Percentiles rank a stretch among this genome's conserved stretches.
Conservation (phyloP, 306 rosid species). For the Sesbania bispinosa region DNA sequence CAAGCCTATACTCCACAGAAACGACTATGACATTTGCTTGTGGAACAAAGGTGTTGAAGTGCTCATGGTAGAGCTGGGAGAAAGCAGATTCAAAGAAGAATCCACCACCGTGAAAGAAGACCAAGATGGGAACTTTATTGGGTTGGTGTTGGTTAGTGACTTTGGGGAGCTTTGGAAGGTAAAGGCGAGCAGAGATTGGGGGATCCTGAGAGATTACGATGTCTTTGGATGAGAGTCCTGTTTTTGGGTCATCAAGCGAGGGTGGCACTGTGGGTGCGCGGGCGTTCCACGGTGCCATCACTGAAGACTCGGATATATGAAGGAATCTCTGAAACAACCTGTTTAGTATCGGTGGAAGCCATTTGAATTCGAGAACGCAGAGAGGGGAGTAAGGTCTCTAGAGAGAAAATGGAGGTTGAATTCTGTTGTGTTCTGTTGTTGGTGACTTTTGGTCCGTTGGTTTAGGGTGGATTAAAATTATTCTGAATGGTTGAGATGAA, state of each 20-base stretch:
- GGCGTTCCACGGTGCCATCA: constrained; percentile 33
- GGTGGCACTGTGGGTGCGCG: constrained; percentile 22
- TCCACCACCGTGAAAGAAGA: constrained; percentile 50
- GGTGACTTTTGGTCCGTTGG: too few species aligned
- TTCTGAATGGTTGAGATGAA: too few species aligned
- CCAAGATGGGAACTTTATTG: constrained; percentile 40
- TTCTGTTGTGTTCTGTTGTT: too few species aligned
- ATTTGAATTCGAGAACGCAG: not conserved
- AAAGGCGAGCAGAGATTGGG: constrained; percentile 24
- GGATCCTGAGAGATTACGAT: constrained; percentile 10
- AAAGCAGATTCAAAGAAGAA: constrained; percentile 39
- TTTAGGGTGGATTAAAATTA: too few species aligned
- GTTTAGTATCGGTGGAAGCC: not conserved
- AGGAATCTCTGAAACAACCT: not conserved
- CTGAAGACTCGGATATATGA: constrained; percentile 3
- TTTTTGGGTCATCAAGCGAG: not conserved
- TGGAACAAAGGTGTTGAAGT: constrained; percentile 27
- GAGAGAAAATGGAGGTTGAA: too few species aligned
- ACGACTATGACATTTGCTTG: constrained; percentile 29
- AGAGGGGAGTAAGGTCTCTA: not conserved
- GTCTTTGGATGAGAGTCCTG: constrained; percentile 17
- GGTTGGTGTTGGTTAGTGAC: too few species aligned
- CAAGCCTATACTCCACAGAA: constrained; percentile 44
- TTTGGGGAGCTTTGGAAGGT: constrained; percentile 29
- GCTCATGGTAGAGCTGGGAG: constrained; percentile 15